phyloP scores from a whole-genome alignment of 179 eudicot genomes.

The Vitellaria paradoxa region DNA sequence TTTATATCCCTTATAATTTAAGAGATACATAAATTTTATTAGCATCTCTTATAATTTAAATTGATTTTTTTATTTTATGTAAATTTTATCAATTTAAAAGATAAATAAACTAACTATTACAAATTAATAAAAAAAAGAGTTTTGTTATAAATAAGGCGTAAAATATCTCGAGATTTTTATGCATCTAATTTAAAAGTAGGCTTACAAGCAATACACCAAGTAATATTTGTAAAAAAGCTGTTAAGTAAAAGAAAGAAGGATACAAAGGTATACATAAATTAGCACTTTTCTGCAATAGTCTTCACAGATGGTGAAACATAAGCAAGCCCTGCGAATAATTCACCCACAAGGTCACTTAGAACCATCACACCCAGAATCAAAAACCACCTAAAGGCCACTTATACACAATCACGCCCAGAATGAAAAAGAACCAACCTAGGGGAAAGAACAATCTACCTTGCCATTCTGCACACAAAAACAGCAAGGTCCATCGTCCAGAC shows the following conservation, averaged over 20 bases:
- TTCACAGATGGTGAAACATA: conserved; percentile 7
- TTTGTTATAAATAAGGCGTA: too few relatives aligned
- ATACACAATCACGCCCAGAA: too few relatives aligned
- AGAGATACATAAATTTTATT: too few relatives aligned
- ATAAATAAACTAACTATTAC: too few relatives aligned
- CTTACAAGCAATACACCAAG: background rate
- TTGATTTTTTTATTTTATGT: too few relatives aligned
- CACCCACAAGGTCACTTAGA: background rate
- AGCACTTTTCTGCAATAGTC: conserved; percentile 16
- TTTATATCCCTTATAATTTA: too few relatives aligned
- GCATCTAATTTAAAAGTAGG: too few relatives aligned
- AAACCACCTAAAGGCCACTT: background rate
- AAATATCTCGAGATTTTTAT: too few relatives aligned
- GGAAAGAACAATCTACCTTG: background rate
- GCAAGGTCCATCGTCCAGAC: background rate
- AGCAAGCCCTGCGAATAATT: conserved; percentile 4
- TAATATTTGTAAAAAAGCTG: background rate
- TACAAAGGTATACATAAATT: conserved; percentile 31
- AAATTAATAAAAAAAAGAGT: too few relatives aligned
- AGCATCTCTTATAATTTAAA: too few relatives aligned
- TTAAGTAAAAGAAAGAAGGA: background rate
- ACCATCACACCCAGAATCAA: background rate
- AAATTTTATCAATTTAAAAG: too few relatives aligned
- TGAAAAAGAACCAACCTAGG: background rate
- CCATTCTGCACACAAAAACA: background rate